Evolutionary conservation across 1,284 basidiomycete genomes (phyloP).

Genomic region (Irpex sp.): DNA sequence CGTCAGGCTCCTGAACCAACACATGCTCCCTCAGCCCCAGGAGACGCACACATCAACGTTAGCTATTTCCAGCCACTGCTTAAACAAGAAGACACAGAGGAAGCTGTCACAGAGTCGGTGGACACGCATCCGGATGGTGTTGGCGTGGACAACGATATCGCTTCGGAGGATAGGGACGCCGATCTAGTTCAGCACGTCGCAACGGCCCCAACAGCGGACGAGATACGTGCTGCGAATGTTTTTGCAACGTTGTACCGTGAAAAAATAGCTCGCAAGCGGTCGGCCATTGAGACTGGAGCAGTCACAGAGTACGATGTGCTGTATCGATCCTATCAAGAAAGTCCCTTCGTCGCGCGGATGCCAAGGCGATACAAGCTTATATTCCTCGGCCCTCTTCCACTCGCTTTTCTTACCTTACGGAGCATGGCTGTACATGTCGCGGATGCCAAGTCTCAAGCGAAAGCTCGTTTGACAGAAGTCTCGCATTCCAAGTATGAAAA

Average conservation of each 20-base stretch:
- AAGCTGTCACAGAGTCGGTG: too few species aligned
- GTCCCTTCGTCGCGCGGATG: constrained; percentile 27
- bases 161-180: neutral
- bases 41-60: too few species aligned
- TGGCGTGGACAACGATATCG: neutral
- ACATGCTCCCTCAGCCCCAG: too few species aligned
- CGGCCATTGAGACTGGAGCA: neutral
- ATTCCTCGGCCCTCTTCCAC: constrained; percentile 60
- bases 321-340: neutral
- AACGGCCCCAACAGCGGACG: neutral
- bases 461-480: constrained; percentile 37
- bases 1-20: neutral
- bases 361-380: constrained; percentile 45
- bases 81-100: too few species aligned
- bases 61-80: too few species aligned
- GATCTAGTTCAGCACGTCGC: neutral
- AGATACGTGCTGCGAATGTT: neutral
- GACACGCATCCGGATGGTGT: neutral
- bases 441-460: constrained; percentile 42
- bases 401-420: constrained; percentile 55
- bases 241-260: neutral
- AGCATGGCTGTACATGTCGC: constrained; percentile 35
- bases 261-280: neutral
- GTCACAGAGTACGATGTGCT: neutral
- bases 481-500: constrained; percentile 42